Percentiles rank a stretch among this genome's conserved stretches.
phyloP scores from a whole-genome alignment of 805 yeast species.

The Metschnikowia gelsemii region DNA sequence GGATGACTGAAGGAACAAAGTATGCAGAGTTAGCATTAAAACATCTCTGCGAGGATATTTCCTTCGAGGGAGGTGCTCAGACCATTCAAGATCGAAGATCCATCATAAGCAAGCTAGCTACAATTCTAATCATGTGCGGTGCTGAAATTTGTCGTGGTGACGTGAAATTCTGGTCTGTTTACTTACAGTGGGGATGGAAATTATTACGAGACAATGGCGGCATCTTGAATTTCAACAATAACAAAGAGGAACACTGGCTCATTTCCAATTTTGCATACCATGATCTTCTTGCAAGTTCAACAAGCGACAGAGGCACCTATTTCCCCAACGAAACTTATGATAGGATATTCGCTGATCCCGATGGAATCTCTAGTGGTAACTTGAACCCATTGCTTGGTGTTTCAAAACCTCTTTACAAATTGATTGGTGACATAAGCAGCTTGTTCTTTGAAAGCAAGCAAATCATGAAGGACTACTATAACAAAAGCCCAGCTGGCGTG shows the following conservation, averaged over 20 bases:
- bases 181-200: conserved; percentile 64
- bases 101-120: conserved; percentile 54
- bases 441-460: conserved; percentile 54
- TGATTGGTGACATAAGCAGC: conserved; percentile 66
- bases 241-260: conserved; percentile 67
- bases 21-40: conserved; percentile 49
- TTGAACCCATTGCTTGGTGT: conserved; percentile 74
- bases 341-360: conserved; percentile 41
- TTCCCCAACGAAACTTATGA: conserved; percentile 64
- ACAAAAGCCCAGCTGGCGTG: neutral
- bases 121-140: conserved; percentile 66
- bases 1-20: conserved; percentile 48
- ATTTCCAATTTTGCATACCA: conserved; percentile 79
- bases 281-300: conserved; percentile 66
- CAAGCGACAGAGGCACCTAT: conserved; percentile 60
- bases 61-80: conserved; percentile 24
- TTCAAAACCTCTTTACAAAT: conserved; percentile 62
- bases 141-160: conserved; percentile 85
- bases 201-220: conserved; percentile 65
- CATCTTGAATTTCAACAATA: conserved; percentile 47
- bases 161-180: conserved; percentile 69
- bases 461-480: conserved; percentile 17
- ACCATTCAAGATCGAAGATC: conserved; percentile 29
- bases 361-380: conserved; percentile 38
- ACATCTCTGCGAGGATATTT: conserved; percentile 32